Evolutionary conservation across 164 flowering plant genomes (phyloP), one percentile per base, ranked within the genome.

Genomic region (Amborella trichopoda): DNA sequence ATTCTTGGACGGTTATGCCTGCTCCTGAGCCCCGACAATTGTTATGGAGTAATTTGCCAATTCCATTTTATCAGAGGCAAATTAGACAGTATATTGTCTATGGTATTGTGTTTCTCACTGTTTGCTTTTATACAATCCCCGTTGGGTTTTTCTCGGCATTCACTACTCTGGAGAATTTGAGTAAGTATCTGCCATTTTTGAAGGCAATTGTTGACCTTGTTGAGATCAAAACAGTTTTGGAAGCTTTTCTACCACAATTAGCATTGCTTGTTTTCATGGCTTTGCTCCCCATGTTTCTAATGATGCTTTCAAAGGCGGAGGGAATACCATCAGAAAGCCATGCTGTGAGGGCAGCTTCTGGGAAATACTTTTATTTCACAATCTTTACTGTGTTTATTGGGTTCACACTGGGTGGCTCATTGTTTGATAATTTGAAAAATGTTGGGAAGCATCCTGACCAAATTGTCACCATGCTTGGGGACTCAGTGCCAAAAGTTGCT

Each of bases 331-430:
- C 93, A 4, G 47, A 46, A 59, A 74, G 93, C 51, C 96, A 91
- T 60, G 80, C 64, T 12, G 55, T 64, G 10, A 75, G 99, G 62
- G 99, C 88, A 30, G 60, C 90, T n/a, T 84, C 96, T 0, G 99
- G 99, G 26, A 91, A 91, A 46, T 91, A 84, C 44, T 91, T 91
- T 57, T 91, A 91, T 47, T 91, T 91, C 51, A 46, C 67, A 1
- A 75, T 91, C 38, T 59, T 91, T 30, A 91, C 87, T 67, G 96
- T 87, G 19, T 91, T 91, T 37, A 58, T 91, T 61, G 99, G 99
- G 41, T 89, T 91, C 5, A 91, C 99, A 1, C 0, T 91, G 1
- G 83, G 83, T 56, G 80, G 74, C 19, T 71, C 93, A 14, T 46
- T 91, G 53, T 76, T 80, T 50, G 43, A 27, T 13, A 57, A 84